Base-by-base conservation (phyloP, 768 basidiomycete genomes). In the Tricholoma sp. region DNA sequence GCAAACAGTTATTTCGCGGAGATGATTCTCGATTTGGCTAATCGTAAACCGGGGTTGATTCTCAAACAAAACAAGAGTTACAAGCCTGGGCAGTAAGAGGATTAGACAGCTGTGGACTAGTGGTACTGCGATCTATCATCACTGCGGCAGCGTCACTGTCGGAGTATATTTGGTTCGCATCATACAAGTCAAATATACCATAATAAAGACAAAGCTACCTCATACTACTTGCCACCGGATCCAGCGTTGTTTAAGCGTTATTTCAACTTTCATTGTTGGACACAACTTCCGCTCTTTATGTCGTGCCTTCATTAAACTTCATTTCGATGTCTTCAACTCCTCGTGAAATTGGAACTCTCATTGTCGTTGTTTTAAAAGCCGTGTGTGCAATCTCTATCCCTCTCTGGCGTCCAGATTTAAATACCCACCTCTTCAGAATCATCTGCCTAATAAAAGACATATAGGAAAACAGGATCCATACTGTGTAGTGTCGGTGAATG, bases 401-500 rank as follows among this genome's bases (percentile, higher is more conserved):
- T 59, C 53, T 18, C 53, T 44, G 36, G 58, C 24, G 56, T 50
- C 55, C 50, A 24, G 61, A 63, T 63, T 59, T 67, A 60, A 64
- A 50, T 56, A 52, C 36, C 51, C 24, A 24, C 53, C 41, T 32
- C 39, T 32, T 32, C 68, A 94, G 91, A 88, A 86, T 72, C 91
- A 94, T 72, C 77, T 94, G 53, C 91, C 92, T 15, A 94, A 94
- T 64, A 94, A 94, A 75, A 79, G 88, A 62, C 88, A 93, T 69
- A 95, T 94, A 48, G 91, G 91, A 61, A 99, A 99, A 74, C 97
- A 98, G 71, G 94, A 98, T 70, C 97, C 97, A 0, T 99, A 96
- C 71, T 97, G 94, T 63, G 74, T 85, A 20, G 81, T 96, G 24
- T 76, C 79, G 3, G 75, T 94, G 52, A 88, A 91, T 66, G 85